Conservation (phyloP, 371 early-diverging fungal species). For the Fennellomyces sp. region DNA sequence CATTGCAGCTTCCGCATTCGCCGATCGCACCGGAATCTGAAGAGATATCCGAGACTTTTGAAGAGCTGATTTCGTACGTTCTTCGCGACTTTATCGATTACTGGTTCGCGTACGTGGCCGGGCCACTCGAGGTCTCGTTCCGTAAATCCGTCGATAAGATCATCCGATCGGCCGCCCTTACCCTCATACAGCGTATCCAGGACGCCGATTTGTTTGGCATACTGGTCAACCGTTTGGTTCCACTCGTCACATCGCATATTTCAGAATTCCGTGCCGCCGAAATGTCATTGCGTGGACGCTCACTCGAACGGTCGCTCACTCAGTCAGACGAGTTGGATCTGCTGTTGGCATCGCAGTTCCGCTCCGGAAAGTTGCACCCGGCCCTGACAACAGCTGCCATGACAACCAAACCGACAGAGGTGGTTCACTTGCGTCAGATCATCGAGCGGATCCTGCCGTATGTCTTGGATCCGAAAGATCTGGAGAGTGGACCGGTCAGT, state of each 20-base stretch:
- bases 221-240: constrained; percentile 62
- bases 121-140: constrained; percentile 33
- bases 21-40: constrained; percentile 7
- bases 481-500: constrained; percentile 56
- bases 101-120: constrained; percentile 59
- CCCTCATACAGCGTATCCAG: constrained; percentile 42
- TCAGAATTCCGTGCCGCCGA: constrained; percentile 72
- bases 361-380: constrained; percentile 60
- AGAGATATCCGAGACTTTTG: constrained; percentile 46
- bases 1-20: neutral
- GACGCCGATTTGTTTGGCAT: constrained; percentile 64
- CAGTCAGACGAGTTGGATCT: constrained; percentile 67
- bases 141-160: constrained; percentile 45
- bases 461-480: constrained; percentile 58
- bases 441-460: constrained; percentile 67
- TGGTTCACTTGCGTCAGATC: constrained; percentile 68
- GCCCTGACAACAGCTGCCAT: constrained; percentile 57
- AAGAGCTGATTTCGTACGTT: constrained; percentile 41
- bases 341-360: constrained; percentile 63
- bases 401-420: constrained; percentile 55
- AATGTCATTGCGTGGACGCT: constrained; percentile 54
- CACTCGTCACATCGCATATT: constrained; percentile 71
- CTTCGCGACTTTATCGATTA: constrained; percentile 61
- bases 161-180: constrained; percentile 41
- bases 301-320: constrained; percentile 54